Base-by-base conservation (phyloP, 495 filamentous ascomycete genomes). In the Hyaloscypha finlandica region DNA sequence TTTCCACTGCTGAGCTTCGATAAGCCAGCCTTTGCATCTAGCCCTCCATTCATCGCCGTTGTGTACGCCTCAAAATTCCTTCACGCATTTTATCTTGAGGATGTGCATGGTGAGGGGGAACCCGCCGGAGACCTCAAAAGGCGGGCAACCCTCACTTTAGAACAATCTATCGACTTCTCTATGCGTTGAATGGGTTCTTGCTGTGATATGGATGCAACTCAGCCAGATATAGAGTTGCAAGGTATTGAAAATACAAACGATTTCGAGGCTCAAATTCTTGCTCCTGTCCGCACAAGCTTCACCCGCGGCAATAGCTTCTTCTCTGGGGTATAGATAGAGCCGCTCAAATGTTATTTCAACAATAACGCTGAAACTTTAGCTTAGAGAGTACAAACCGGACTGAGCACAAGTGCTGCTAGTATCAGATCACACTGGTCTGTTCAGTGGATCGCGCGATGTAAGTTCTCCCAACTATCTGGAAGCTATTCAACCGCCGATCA, bases 371-470 rank as follows among this genome's bases (percentile, higher is more conserved):
- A 57, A 57, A 57, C n/a, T 61, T 30, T 14, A 8, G 45, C 58
- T 42, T 48, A 61, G 59, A 42, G 58, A 29, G 35, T 39, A 8
- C 6, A 8, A 29, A 61, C 59, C 6, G 59, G 59, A 16, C 12
- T 61, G 33, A 61, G 59, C 35, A 20, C 33, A 42, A 37, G 35
- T 37, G 35, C 35, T 8, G 59, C 59, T 42, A 61, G 59, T 48
- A 61, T 61, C 20, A 42, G 35, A 35, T 63, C 61, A 33, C 61
- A 63, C 20, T 63, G 61, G 61, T 63, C 61, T 35, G 45, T 63
- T 33, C 60, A 63, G 37, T 63, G 60, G 60, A 33, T 63, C 4
- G 60, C 60, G 9, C n/a, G 39, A 63, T 63, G 60, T 63, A 29
- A 29, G 37, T 63, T 37, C 4, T 31, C 48, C n/a, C 45, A 31